Conservation (phyloP, 306 rosid genomes). For the Cicer pinnatifidum region DNA sequence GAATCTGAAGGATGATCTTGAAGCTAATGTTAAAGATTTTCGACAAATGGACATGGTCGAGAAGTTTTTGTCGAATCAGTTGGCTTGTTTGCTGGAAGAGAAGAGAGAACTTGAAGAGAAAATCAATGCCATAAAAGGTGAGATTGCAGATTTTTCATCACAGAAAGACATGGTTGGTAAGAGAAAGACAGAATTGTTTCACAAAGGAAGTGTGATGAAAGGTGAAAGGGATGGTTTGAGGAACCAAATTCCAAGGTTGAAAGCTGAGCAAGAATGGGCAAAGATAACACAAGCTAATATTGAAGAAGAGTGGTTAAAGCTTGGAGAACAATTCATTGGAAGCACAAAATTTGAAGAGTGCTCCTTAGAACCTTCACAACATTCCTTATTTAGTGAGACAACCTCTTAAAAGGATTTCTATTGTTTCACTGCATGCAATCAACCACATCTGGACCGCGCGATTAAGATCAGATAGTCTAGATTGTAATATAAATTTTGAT, state of each 20-base stretch:
- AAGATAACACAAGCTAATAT: conserved; percentile 30
- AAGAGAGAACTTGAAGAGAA: conserved; percentile 46
- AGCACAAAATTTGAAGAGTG: conserved; percentile 4
- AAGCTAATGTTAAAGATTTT: conserved; percentile 38
- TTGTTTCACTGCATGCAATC: no score
- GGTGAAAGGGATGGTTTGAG: conserved; percentile 33
- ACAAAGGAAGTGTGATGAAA: conserved; percentile 30
- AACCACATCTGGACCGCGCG: no score
- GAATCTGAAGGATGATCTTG: conserved; percentile 24
- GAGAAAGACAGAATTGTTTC: conserved; percentile 37
- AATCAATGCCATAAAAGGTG: conserved; percentile 39
- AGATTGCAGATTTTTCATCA: conserved; percentile 21
- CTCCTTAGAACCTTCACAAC: not conserved
- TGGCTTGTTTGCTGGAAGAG: conserved; percentile 11
- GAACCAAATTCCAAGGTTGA: conserved; percentile 37
- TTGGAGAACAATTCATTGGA: conserved; percentile 29
- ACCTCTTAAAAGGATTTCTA: no score
- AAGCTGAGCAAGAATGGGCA: conserved; percentile 40
- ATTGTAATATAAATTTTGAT: no score
- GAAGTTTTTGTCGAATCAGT: conserved; percentile 2
- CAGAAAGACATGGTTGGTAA: conserved; percentile 14
- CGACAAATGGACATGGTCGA: conserved; percentile 23
- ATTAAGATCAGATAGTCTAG: no score
- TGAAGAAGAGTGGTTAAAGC: conserved; percentile 39
- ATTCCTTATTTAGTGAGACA: not conserved